Base-by-base conservation (phyloP, 306 rosid genomes). In the Castanea mollissima region DNA sequence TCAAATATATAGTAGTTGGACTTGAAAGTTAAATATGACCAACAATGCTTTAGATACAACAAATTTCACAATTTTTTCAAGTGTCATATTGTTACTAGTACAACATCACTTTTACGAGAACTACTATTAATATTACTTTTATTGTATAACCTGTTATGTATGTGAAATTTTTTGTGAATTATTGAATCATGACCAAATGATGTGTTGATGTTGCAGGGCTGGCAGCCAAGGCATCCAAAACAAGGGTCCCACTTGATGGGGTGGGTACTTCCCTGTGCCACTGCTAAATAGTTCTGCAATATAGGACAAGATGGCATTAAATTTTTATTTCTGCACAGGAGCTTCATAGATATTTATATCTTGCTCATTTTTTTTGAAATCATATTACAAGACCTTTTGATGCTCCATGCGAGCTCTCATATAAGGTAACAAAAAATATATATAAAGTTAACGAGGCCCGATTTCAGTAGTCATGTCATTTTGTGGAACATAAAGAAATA, bases 181-280 rank as follows among this genome's bases (percentile, higher is more conserved):
- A 2, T 41, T 41, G 46, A 2, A 52, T 57, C 63, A 64, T 81
- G 67, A 74, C 27, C 46, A 1, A 3, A 27, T 34, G 14, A 67
- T 34, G 69, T 79, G 72, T 73, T 76, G 52, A 32, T 71, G 74
- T 74, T 56, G 72, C 87, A 85, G 89, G 86, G 81, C 60, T 77
- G 81, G 78, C 83, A 46, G 51, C 32, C 69, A 20, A 83, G 80
- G 78, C 87, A 82, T 71, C 56, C 35, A 25, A 88, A 70, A 10
- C 77, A 69, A 32, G 77, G 79, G 35, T 68, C 83, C 5, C 58
- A 76, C 46, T 58, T 67, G 5, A 79, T 74, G 5, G 79, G 86
- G 55, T 74, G 89, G 81, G 74, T 79, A 51, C 86, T 88, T 83
- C 78, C 90, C 69, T 80, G 86, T 76, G 77, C 81, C 59, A 55